Conservation (phyloP, 257 asterid genomes). For the Petunia secreta region DNA sequence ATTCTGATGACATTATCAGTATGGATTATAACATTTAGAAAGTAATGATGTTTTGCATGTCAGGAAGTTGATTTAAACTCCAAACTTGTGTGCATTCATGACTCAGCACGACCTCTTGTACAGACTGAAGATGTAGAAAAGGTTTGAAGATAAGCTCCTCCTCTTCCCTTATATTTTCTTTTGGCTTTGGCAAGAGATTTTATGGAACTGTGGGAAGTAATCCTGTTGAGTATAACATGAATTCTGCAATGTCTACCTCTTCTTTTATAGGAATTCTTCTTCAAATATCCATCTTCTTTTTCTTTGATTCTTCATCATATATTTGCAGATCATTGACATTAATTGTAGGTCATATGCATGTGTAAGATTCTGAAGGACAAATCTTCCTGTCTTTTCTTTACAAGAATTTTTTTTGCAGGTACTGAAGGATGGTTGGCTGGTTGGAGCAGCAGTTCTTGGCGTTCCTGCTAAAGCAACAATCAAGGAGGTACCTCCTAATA, state of each 20-base stretch:
- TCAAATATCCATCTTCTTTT: background rate
- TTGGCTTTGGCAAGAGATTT: background rate
- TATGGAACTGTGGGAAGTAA: conserved; percentile 10
- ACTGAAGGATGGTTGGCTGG: conserved; percentile 71
- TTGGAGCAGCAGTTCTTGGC: conserved; percentile 99
- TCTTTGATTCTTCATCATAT: background rate
- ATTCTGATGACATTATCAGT: background rate
- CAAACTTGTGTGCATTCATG: conserved; percentile 92
- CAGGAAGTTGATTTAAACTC: conserved; percentile 78
- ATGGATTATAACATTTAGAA: conserved; percentile 28
- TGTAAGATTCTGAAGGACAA: conserved; percentile 19
- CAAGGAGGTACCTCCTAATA: conserved; percentile 65
- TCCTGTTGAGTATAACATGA: background rate
- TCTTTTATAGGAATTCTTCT: too few species aligned
- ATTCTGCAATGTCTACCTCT: background rate
- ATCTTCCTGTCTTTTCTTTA: background rate
- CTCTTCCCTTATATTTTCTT: background rate
- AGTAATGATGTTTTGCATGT: conserved; percentile 27
- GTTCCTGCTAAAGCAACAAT: conserved; percentile 97
- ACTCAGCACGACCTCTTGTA: conserved; percentile 96
- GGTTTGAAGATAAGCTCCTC: conserved; percentile 46
- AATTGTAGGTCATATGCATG: background rate
- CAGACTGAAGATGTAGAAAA: conserved; percentile 65
- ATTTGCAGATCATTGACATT: conserved; percentile 5
- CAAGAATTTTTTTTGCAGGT: conserved; percentile 56